These are phyloP conservation scores for Zasmidium angulare DNA, from an alignment of 2,329 filamentous ascomycete genomes.

Conservation along the genomic window DNA sequence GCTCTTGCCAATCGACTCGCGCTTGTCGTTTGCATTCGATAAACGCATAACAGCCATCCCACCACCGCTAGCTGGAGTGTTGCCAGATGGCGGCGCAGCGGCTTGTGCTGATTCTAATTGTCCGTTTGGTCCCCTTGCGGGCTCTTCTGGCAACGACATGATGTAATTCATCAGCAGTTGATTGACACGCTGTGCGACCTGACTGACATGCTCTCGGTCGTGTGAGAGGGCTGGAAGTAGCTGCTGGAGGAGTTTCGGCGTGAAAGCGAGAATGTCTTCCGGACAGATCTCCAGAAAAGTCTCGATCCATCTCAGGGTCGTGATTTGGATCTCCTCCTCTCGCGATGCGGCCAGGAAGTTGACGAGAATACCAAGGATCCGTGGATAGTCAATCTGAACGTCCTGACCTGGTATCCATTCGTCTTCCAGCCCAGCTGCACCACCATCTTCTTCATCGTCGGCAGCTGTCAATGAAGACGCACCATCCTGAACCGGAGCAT, in stretches of 20 bases:
- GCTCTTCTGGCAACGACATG: constrained; percentile 74
- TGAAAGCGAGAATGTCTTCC: constrained; percentile 92
- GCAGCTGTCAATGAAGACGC: constrained; percentile 56
- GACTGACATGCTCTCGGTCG: constrained; percentile 81
- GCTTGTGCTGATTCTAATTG: constrained; percentile 8
- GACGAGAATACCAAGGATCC: constrained; percentile 87
- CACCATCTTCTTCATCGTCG: constrained; percentile 48
- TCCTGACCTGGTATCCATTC: constrained; percentile 98
- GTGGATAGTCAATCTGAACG: constrained; percentile 88
- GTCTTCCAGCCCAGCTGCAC: constrained; percentile 60
- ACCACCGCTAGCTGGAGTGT: neutral
- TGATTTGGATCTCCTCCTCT: constrained; percentile 90
- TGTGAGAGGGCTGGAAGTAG: constrained; percentile 93
- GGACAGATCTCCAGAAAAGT: constrained; percentile 96
- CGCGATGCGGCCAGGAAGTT: constrained; percentile 77
- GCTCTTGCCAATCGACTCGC: constrained; percentile 19
- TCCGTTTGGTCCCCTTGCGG: constrained; percentile 36
- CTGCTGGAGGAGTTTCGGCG: constrained; percentile 86
- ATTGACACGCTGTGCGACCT: constrained; percentile 87
- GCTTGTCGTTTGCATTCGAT: constrained; percentile 18
- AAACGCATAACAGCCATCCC: constrained; percentile 3
- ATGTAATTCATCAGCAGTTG: constrained; percentile 91
- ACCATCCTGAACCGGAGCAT: constrained; percentile 52
- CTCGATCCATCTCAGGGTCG: constrained; percentile 91
- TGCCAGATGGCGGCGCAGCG: neutral